Base-by-base conservation (phyloP, 1,139 yeast genomes). In the Zygotorulaspora mrakii region DNA sequence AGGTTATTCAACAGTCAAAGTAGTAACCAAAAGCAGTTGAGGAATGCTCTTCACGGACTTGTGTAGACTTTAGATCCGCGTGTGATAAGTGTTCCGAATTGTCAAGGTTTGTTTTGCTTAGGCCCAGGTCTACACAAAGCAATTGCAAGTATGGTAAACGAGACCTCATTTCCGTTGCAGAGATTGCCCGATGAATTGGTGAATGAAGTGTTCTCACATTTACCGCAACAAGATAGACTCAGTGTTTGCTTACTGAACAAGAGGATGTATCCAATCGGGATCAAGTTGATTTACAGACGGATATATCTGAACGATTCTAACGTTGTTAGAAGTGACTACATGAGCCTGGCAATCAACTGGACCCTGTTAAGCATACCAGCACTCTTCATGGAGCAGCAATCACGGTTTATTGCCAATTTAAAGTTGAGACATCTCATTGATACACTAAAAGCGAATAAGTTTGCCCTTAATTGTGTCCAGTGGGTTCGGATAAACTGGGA, bases 401-500 rank as follows among this genome's bases (percentile, higher is more conserved):
- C 63, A 10, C 49, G 64, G 12, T 44, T 42, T 11, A 50, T 58
- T 12, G 64, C 65, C 4, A 58, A 59, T 35, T 30, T 28, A 17
- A 61, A 62, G 28, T 44, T 67, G 13, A 22, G 31, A 14, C 42
- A 45, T 18, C 47, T 67, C 16, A 52, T 66, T 3, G 35, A 52
- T 16, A 49, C 66, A 0, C 39, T 67, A 4, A 39, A 46, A 8
- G 46, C 48, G n/a, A 57, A 61, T 35, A 33, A 33, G 1, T 18
- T 27, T 4, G 54, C 59, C 2, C 40, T 58, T 35, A 50, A 56
- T 20, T 44, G 54, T 20, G 59, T 68, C 3, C 57, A 57, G 26
- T 68, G 70, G 61, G 57, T 68, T 5, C 49, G 71, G 40, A 52
- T 68, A 18, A 68, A 68, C 45, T 67, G 71, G 70, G 73, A 68